These are phyloP conservation scores for Thamnidium elegans DNA, from an alignment of 192 early-diverging fungal species.

Conservation along the genomic window DNA sequence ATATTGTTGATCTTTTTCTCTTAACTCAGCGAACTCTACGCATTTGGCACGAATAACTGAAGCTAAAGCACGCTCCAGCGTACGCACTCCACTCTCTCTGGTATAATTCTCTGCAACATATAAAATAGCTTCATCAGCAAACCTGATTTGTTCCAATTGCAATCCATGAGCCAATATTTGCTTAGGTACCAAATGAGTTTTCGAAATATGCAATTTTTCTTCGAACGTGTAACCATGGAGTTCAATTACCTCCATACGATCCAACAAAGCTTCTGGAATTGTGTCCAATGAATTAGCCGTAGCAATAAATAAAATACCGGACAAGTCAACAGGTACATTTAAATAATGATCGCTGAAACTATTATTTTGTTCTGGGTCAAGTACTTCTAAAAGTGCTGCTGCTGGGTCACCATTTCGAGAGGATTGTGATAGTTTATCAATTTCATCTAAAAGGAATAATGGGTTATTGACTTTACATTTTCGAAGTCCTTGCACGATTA, in stretches of 20 bases:
- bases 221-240: constrained; percentile 81
- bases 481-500: constrained; percentile 71
- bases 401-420: constrained; percentile 70
- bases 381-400: constrained; percentile 78
- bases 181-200: constrained; percentile 72
- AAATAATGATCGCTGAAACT: constrained; percentile 83
- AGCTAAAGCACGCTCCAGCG: constrained; percentile 70
- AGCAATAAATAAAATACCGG: constrained; percentile 77
- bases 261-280: constrained; percentile 73
- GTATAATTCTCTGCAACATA: constrained; percentile 71
- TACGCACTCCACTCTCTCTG: constrained; percentile 78
- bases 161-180: constrained; percentile 68
- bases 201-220: constrained; percentile 78
- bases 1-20: constrained; percentile 37
- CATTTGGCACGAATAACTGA: constrained; percentile 66
- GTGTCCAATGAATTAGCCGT: constrained; percentile 78
- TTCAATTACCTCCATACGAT: constrained; percentile 82
- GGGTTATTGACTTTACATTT: constrained; percentile 76
- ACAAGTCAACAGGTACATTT: constrained; percentile 62
- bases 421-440: constrained; percentile 76
- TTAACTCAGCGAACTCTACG: constrained; percentile 42
- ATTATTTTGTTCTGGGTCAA: constrained; percentile 85
- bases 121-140: constrained; percentile 55
- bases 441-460: constrained; percentile 55
- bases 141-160: constrained; percentile 35